Percentiles rank a stretch among this genome's conserved stretches.
Evolutionary conservation across 495 filamentous ascomycete genomes (phyloP).

Genomic region (Lineolata rhizophorae): DNA sequence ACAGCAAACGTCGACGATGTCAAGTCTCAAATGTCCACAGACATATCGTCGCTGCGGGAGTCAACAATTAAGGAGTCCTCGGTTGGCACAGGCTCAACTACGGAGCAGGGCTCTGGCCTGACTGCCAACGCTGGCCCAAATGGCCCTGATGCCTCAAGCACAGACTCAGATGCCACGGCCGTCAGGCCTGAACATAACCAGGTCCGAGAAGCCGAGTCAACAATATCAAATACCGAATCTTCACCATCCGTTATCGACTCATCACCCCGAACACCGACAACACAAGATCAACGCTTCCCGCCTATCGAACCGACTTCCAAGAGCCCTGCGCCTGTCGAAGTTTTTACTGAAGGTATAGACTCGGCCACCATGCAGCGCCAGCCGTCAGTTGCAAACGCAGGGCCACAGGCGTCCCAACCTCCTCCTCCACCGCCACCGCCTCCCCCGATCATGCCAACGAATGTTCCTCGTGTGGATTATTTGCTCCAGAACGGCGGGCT

Average conservation of each 20-base stretch:
- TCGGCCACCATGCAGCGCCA: no score
- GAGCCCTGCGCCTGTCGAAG: neutral
- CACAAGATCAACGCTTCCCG: neutral
- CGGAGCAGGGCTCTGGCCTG: no score
- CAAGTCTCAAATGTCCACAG: no score
- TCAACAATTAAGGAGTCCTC: no score
- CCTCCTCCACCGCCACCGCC: conserved; percentile 59
- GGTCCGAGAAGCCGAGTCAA: neutral
- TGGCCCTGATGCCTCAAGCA: no score
- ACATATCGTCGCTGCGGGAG: no score
- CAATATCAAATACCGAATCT: neutral
- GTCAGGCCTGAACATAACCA: neutral
- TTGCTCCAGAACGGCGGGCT: conserved; percentile 71
- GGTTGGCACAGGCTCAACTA: no score
- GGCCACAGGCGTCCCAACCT: conserved; percentile 7
- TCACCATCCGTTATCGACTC: conserved; percentile 1
- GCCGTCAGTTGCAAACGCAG: no score
- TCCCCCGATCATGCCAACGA: conserved; percentile 41
- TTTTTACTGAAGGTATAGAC: no score
- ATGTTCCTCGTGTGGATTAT: conserved; percentile 71
- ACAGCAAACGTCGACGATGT: no score
- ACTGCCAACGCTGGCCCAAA: no score
- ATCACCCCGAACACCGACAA: conserved; percentile 1
- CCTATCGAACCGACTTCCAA: neutral
- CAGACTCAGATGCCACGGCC: conserved; percentile 14